Conservation (phyloP, 768 basidiomycete species). For the Exidia glandulosa region DNA sequence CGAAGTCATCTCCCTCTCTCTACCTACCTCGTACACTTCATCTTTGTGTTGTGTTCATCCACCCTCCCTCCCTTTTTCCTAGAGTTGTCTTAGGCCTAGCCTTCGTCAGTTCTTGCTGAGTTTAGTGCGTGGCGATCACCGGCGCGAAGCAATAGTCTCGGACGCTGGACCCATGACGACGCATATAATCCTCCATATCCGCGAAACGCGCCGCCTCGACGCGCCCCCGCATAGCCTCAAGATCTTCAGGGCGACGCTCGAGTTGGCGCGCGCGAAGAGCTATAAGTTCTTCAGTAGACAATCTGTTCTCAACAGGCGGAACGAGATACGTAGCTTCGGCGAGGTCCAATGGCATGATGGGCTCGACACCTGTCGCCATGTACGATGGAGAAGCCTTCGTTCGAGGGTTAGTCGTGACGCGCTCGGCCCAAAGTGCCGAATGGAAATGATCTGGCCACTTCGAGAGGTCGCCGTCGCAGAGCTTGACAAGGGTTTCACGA, state of each 20-base stretch:
- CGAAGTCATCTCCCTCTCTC: too few species aligned
- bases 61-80: too few species aligned
- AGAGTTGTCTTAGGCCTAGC: too few species aligned
- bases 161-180: neutral
- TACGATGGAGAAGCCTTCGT: constrained; percentile 6
- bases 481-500: constrained; percentile 4
- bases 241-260: constrained; percentile 5
- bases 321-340: constrained; percentile 22
- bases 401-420: neutral
- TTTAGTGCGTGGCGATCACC: too few species aligned
- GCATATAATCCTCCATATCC: neutral
- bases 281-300: constrained; percentile 10
- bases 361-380: constrained; percentile 20
- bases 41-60: too few species aligned
- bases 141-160: neutral
- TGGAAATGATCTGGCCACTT: constrained; percentile 1
- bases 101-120: too few species aligned
- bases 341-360: constrained; percentile 21
- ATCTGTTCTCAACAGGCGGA: neutral
- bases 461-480: neutral
- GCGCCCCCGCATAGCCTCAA: neutral
- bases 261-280: constrained; percentile 3
- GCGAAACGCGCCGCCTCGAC: neutral
- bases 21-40: too few species aligned
- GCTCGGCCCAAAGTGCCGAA: constrained; percentile 4